Evolutionary conservation across 768 basidiomycete species (phyloP), one percentile per base, ranked within the genome.

Genomic region (Pholiota molesta): DNA sequence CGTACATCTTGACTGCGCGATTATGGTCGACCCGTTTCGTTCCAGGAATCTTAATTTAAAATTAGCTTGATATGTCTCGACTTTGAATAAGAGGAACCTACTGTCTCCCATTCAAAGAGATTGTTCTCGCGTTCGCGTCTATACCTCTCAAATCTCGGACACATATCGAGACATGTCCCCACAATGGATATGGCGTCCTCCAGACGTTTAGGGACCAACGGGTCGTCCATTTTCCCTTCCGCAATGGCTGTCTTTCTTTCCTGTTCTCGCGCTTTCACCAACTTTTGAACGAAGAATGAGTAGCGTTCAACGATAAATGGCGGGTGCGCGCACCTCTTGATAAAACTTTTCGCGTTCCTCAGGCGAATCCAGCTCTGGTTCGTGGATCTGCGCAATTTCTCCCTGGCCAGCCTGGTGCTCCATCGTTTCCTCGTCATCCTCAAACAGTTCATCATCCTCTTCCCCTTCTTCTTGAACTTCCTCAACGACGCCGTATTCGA

Each of bases 91-190:
- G 33, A 57, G 19, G 51, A 79, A 81, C 91, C 65, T 76, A 96
- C 93, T 64, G 83, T 86, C 79, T 97, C 95, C 85, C 89, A 91
- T 67, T 88, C 85, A 63, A 91, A 90, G 1, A 98, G 81, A 66
- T 94, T 92, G 72, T 92, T 92, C 72, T 95, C 92, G 63, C 89
- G 84, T 72, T 98, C 94, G 39, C 97, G 83, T 65, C 94, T 83
- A 73, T 97, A 95, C 28, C 92, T 83, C 74, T 99, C 97, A 69
- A 94, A 97, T 44, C 91, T 86, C 2, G 96, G 95, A 71, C 96
- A 98, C 95, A 98, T 97, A 62, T 92, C 90, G 78, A 82, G 76
- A 70, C 97, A 99, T 1, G 94, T 96, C 23, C 96, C 96, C 14
- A 92, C 86, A 72, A 98, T 89, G n/a, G 89, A 90, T 59, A 96